Evolutionary conservation across 1,284 basidiomycete genomes (phyloP), one percentile per base, ranked within the genome.

Genomic region (Austroboletus novae-zelandiae): DNA sequence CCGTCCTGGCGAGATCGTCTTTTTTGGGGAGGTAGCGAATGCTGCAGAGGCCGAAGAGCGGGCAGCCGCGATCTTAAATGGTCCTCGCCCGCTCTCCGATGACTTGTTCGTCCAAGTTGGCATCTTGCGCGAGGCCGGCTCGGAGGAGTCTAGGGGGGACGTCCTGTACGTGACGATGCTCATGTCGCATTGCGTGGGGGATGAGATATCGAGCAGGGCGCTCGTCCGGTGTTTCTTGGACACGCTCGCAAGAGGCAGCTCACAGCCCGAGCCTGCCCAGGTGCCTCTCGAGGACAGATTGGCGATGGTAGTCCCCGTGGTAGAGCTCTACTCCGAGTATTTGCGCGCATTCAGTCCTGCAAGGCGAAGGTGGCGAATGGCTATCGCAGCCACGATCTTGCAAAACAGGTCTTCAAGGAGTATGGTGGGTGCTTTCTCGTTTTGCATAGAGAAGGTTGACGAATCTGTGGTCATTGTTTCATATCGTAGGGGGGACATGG

Each of bases 161-260:
- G 25, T 49, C 10, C 41, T 66, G 7, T 61, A 67, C 20, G 10
- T 65, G 18, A 34, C 63, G 31, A 4, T 47, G 8, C 3, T 63
- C 2, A 39, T 45, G 11, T 53, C 60, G 1, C 61, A 63, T 25
- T 58, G 52, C 10, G 35, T 65, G 25, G 51, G 52, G 3, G 61
- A 63, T 7, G 44, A 41, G 25, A 9, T 15, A 1, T 51, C 39
- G n/a, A n/a, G n/a, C n/a, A n/a, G n/a, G n/a, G n/a, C n/a, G n/a
- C n/a, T n/a, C n/a, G n/a, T n/a, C n/a, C 55, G 64, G 29, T 54
- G 69, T 18, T 74, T 84, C 47, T 61, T 83, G 48, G 71, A 81
- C 35, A 64, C 71, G 9, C 61, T 83, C 25, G 64, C 70, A 7
- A 48, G 55, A 6, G 37, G 15, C 15, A 45, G 57, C 59, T 4